phyloP scores from a whole-genome alignment of 805 yeast species.

The Kuraishia hungarica region DNA sequence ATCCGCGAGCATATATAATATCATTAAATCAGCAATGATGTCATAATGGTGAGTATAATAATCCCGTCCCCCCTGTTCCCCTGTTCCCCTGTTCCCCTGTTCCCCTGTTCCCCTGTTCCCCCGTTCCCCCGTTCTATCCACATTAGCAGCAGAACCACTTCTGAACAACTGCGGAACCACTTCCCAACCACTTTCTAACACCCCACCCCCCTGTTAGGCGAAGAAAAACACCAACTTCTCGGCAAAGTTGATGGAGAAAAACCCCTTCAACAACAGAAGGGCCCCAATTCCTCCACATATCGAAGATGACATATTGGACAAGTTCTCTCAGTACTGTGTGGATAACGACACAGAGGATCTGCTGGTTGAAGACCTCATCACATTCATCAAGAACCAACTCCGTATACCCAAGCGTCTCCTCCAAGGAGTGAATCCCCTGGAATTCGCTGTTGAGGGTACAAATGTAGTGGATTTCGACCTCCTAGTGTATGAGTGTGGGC shows the following conservation, averaged over 20 bases:
- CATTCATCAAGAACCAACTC: slow-evolving; percentile 21
- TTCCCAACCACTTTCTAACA: background rate
- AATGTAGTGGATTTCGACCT: slow-evolving; percentile 39
- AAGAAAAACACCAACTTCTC: background rate
- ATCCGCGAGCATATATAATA: too few species aligned
- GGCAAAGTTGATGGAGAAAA: slow-evolving; percentile 6
- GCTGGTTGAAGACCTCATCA: slow-evolving; percentile 17
- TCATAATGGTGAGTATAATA: background rate
- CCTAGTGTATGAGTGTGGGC: slow-evolving; percentile 29
- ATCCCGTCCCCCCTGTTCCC: too few species aligned
- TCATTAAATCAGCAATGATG: background rate
- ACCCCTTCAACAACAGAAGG: slow-evolving; percentile 20
- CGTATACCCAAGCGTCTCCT: slow-evolving; percentile 20
- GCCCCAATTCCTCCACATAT: slow-evolving; percentile 28
- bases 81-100: too few species aligned
- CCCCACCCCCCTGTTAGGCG: background rate
- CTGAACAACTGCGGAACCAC: too few species aligned
- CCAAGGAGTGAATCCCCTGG: slow-evolving; percentile 16
- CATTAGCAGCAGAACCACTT: too few species aligned
- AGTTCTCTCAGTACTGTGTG: slow-evolving; percentile 30
- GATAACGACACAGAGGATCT: slow-evolving; percentile 29
- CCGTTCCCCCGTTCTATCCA: too few species aligned
- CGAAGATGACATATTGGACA: slow-evolving; percentile 35
- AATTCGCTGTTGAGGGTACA: slow-evolving; percentile 29
- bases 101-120: too few species aligned